Base-by-base conservation (phyloP, 257 asterid genomes). In the Fraxinus anomala region DNA sequence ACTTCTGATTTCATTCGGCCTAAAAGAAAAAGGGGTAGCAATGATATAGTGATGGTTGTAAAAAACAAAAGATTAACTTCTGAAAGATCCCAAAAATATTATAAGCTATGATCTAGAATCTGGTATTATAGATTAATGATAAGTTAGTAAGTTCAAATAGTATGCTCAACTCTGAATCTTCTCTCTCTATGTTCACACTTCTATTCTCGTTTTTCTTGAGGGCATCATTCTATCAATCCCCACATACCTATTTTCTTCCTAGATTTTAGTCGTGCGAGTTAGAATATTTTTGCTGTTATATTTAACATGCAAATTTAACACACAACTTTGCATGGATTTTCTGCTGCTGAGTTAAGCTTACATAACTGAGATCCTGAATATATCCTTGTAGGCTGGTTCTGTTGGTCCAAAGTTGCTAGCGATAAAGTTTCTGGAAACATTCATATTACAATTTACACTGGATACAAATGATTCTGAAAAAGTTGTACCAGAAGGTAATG, bases 371-470 rank as follows among this genome's bases (percentile, higher is more conserved):
- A n/a, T 75, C 33, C 30, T 81, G 73, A 61, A 36, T 74, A n/a
- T 79, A 56, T 23, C 80, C 75, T 85, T 86, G 80, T 86, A 96
- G 99, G 95, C 73, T 73, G 94, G 86, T 81, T 72, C 96, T 76
- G 90, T 89, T 83, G 96, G 95, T 72, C 81, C 86, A n/a, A 93
- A 93, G 88, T 82, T 96, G 89, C 84, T 91, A 86, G 92, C 89
- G 1, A 65, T 89, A 77, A 96, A 96, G 87, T 96, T 93, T 83
- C 83, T 96, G 70, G 99, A 96, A 74, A 89, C 78, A 66, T 90
- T 81, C 79, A 75, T 93, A 71, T 76, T 93, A 78, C 88, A 85
- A 84, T 90, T 93, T 83, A 89, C 99, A 34, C 79, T 84, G 80
- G 92, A 92, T 80, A 74, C 91, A 72, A 88, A 82, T 80, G 94